Evolutionary conservation across 352 stramenopile genomes (phyloP).

Genomic region (Plasmopara halstedii): DNA sequence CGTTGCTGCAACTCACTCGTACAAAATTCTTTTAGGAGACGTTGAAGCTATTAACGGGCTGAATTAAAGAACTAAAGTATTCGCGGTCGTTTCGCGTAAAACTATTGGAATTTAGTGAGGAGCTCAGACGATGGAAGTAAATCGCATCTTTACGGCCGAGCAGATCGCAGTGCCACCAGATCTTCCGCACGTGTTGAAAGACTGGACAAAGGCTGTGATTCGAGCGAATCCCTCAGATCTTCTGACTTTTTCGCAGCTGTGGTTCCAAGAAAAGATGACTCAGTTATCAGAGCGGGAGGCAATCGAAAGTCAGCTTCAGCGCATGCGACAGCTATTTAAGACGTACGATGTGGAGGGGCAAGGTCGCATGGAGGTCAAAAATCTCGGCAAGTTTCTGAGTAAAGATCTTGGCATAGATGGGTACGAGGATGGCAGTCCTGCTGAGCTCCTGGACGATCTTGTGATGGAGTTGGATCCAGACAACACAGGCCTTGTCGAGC

Average conservation of each 20-base stretch:
- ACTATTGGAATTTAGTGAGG: background rate
- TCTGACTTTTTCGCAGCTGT: constrained; percentile 74
- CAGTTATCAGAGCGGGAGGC: constrained; percentile 55
- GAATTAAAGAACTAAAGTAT: constrained; percentile 8
- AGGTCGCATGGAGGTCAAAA: constrained; percentile 70
- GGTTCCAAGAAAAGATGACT: constrained; percentile 75
- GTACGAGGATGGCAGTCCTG: constrained; percentile 35
- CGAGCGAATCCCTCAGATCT: constrained; percentile 67
- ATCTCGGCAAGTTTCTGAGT: constrained; percentile 55
- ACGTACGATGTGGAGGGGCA: constrained; percentile 76
- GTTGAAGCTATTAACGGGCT: constrained; percentile 28
- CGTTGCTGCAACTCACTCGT: constrained; percentile 68
- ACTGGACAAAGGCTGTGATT: constrained; percentile 89
- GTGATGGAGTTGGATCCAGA: constrained; percentile 59
- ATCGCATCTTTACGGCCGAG: constrained; percentile 89
- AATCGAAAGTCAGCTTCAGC: constrained; percentile 52
- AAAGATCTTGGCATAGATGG: constrained; percentile 55
- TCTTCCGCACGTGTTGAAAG: constrained; percentile 80
- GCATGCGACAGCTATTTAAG: constrained; percentile 69
- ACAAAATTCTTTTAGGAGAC: constrained; percentile 59
- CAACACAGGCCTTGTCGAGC: constrained; percentile 75
- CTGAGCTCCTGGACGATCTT: constrained; percentile 55
- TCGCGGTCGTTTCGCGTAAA: constrained; percentile 10
- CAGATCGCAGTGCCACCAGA: constrained; percentile 87
- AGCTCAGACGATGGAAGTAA: constrained; percentile 71